phyloP scores from a whole-genome alignment of 1,139 yeast species.

The Debaryomyces singareniensis region DNA sequence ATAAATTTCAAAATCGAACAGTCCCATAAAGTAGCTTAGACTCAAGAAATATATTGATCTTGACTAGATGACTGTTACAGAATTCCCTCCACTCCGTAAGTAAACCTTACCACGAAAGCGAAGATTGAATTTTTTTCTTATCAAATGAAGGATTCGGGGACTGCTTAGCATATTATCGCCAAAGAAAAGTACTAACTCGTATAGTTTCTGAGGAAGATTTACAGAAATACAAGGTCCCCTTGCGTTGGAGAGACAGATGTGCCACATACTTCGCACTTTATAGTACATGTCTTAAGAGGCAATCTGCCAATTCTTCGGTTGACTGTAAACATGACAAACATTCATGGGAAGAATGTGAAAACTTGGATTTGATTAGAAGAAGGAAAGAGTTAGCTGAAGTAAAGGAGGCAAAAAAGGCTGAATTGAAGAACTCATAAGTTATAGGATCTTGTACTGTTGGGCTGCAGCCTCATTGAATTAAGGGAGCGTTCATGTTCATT shows the following conservation, averaged over 20 bases:
- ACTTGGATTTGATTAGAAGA: constrained; percentile 76
- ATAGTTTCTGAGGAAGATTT: constrained; percentile 77
- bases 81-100: constrained; percentile 50
- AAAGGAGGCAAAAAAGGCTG: constrained; percentile 34
- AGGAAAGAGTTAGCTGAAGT: constrained; percentile 62
- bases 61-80: constrained; percentile 42
- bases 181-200: constrained; percentile 9
- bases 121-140: too few relatives aligned
- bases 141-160: not conserved
- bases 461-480: too few relatives aligned
- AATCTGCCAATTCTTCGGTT: constrained; percentile 39
- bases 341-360: constrained; percentile 81
- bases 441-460: too few relatives aligned
- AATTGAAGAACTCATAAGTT: too few relatives aligned
- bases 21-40: too few relatives aligned
- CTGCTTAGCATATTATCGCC: not conserved
- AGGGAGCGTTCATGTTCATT: too few relatives aligned
- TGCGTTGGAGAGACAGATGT: constrained; percentile 83
- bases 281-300: constrained; percentile 43
- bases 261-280: constrained; percentile 65
- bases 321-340: constrained; percentile 78
- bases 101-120: constrained; percentile 7
- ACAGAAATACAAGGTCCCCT: constrained; percentile 74
- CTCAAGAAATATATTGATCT: too few relatives aligned
- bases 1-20: too few relatives aligned